Base-by-base conservation (phyloP, 768 basidiomycete species). In the Imleria badia region DNA sequence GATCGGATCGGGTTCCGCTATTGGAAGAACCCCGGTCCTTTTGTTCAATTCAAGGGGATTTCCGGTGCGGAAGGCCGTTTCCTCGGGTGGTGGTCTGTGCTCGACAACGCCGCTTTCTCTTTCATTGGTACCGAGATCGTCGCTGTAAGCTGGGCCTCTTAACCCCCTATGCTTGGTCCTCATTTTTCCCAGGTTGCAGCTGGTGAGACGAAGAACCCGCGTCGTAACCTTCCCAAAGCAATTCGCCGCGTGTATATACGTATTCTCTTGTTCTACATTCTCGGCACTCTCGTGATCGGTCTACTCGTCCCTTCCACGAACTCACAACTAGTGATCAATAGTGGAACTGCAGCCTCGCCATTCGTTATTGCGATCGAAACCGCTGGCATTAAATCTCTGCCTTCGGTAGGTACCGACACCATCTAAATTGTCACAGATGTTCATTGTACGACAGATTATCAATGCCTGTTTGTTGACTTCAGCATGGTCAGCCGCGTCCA, bases 71-170 rank as follows among this genome's bases (percentile, higher is more conserved):
- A 81, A 60, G 94, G 94, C 10, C 82, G 76, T 23, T 97, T 98
- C 80, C 78, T 86, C 19, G 87, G 81, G 22, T 85, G 78, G 73
- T 85, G 81, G 79, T 70, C 81, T 0, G 86, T 87, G 53, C 73
- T 96, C 73, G 84, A 86, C 8, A 88, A 94, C 60, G 95, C 95
- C 5, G 93, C 91, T 14, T 97, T 95, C 77, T 93, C 91, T 12
- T 95, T 80, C 70, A 93, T 94, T 55, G 95, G 94, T 15, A 94
- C 93, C 7, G 95, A 98, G 71, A 94, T 96, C 65, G 93, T 96
- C 39, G 92, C 91, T 29, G 87, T 90, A 75, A 62, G 82, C 75
- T 6, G 41, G 17, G 13, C 42, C 23, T n/a, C 31, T 29, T 20
- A n/a, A 6, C 15, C 31, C n/a, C 22, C 7, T 22, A 13, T 38